A percentile compares a stretch with the other conserved stretches of the same genome.
Conservation (phyloP, 257 asterid genomes). For the Capsicum baccatum region DNA sequence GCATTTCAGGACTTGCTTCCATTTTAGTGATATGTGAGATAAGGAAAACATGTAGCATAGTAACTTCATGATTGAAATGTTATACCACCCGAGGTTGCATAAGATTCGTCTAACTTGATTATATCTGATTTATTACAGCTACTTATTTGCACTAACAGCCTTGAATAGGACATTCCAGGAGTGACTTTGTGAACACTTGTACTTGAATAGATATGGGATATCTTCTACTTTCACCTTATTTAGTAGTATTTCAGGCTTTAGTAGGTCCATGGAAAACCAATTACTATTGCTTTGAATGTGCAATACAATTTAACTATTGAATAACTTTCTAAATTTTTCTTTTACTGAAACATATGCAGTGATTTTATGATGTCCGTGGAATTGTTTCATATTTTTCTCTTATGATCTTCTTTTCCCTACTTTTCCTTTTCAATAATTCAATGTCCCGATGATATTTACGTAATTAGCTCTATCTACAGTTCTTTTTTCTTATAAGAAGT, state of each 20-base stretch:
- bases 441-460: not conserved
- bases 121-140: constrained; percentile 48
- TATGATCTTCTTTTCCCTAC: not conserved
- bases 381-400: not conserved
- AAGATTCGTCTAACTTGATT: constrained; percentile 46
- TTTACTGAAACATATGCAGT: not conserved
- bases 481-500: not conserved
- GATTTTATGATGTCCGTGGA: not conserved
- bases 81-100: constrained; percentile 34
- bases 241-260: too few species aligned
- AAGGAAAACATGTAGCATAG: constrained; percentile 42
- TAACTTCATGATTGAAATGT: constrained; percentile 41
- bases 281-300: not conserved
- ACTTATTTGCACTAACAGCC: constrained; percentile 47
- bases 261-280: not conserved
- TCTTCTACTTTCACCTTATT: too few species aligned
- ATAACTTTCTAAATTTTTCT: not conserved
- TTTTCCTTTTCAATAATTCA: not conserved
- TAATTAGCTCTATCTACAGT: not conserved
- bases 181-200: constrained; percentile 30
- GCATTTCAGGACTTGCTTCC: constrained; percentile 32
- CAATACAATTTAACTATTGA: not conserved
- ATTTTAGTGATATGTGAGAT: constrained; percentile 43
- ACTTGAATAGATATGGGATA: not conserved
- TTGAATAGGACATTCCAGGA: constrained; percentile 41